A percentile compares a stretch with the other conserved stretches of the same genome.
These are phyloP conservation scores for Fusarium concolor DNA, from an alignment of 2,329 filamentous ascomycete species.

Conservation along the genomic window DNA sequence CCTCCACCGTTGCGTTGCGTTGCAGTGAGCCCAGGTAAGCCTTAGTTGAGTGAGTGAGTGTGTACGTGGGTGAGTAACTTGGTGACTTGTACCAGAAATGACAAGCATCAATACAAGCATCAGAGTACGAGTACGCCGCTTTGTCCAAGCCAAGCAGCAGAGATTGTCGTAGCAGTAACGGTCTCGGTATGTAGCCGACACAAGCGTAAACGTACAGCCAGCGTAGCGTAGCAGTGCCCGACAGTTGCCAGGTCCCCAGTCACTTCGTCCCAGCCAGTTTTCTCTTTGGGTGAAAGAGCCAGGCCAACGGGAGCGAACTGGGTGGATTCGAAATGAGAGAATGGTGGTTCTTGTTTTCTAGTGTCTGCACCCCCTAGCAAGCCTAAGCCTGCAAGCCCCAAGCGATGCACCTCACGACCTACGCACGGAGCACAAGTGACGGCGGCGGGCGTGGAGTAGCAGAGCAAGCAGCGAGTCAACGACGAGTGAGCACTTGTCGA, in stretches of 20 bases:
- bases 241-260: constrained; percentile 29
- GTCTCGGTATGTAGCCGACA: constrained; percentile 29
- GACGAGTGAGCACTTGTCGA: constrained; percentile 21
- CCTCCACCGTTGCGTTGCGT: constrained; percentile 33
- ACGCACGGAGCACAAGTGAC: constrained; percentile 36
- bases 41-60: neutral
- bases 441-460: constrained; percentile 40
- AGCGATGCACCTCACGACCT: constrained; percentile 35
- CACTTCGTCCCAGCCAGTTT: constrained; percentile 17
- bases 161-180: constrained; percentile 28
- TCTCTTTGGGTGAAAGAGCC: constrained; percentile 1
- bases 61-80: constrained; percentile 3
- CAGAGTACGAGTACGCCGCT: constrained; percentile 33
- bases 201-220: constrained; percentile 16
- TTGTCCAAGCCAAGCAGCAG: neutral
- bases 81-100: constrained; percentile 2
- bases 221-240: constrained; percentile 33
- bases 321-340: constrained; percentile 17
- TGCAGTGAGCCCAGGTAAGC: neutral
- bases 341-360: constrained; percentile 1
- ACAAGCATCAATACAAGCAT: constrained; percentile 12
- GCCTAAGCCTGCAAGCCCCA: constrained; percentile 11
- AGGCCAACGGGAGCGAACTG: constrained; percentile 17
- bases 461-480: constrained; percentile 23
- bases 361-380: constrained; percentile 13